Conservation (phyloP, 495 filamentous ascomycete genomes). For the Aspergillus mulundensis region DNA sequence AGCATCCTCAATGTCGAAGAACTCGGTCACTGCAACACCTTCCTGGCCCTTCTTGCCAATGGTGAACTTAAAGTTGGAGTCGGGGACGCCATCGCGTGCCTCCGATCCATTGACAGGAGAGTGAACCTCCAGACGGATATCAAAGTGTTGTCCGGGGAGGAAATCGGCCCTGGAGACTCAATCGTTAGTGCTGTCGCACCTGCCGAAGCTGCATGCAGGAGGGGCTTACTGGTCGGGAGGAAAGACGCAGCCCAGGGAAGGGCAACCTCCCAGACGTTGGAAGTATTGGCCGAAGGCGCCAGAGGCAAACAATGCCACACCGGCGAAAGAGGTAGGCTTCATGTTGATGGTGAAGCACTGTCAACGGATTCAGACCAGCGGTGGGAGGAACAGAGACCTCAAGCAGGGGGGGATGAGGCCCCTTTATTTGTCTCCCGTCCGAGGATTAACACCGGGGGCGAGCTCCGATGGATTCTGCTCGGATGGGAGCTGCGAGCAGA, state of each 20-base stretch:
- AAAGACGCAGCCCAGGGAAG: conserved; percentile 67
- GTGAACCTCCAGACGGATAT: conserved; percentile 72
- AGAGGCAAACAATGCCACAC: conserved; percentile 21
- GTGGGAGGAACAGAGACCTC: not conserved
- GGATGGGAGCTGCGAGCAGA: not conserved
- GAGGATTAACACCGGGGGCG: not conserved
- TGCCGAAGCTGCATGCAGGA: not conserved
- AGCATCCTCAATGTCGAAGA: conserved; percentile 58
- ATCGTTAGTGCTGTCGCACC: not conserved
- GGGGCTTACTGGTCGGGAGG: conserved; percentile 63
- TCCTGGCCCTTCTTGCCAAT: conserved; percentile 54
- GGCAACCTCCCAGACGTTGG: conserved; percentile 66
- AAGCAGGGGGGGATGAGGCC: no score
- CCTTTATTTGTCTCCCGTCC: conserved; percentile 1
- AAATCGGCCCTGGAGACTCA: conserved; percentile 51
- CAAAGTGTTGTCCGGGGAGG: conserved; percentile 69
- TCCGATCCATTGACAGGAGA: conserved; percentile 73
- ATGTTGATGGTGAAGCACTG: conserved; percentile 18
- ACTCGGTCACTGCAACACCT: conserved; percentile 48
- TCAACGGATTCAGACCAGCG: conserved; percentile 8
- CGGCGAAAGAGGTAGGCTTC: conserved; percentile 20
- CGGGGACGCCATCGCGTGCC: conserved; percentile 56
- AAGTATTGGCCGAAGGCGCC: conserved; percentile 55
- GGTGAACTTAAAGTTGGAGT: conserved; percentile 65
- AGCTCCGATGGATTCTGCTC: conserved; percentile 7